Conservation (phyloP, 1,284 basidiomycete species). For the Cutaneotrichosporon cavernicola region DNA sequence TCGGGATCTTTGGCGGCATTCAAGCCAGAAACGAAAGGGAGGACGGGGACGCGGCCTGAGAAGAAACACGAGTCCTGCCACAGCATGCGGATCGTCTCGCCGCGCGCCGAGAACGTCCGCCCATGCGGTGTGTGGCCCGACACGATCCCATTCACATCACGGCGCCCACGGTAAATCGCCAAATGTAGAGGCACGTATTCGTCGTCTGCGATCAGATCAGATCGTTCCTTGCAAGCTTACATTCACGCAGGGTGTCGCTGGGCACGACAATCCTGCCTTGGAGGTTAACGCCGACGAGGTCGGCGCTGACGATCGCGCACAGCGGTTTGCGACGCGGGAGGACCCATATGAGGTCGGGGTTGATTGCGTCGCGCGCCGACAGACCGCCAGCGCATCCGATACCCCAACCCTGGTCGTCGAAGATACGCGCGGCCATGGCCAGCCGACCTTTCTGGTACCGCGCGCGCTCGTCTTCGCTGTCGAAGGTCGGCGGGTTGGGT, state of each 20-base stretch:
- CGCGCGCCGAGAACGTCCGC: conserved; percentile 27
- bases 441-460: conserved; percentile 29
- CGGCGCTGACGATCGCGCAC: conserved; percentile 21
- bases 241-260: conserved; percentile 18
- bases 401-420: conserved; percentile 33
- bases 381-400: conserved; percentile 30
- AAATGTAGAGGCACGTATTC: conserved; percentile 28
- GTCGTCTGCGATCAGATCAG: conserved; percentile 22
- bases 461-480: conserved; percentile 21
- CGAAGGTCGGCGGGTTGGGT: conserved; percentile 29
- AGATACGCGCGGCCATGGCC: conserved; percentile 31
- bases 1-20: conserved; percentile 19
- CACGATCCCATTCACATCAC: conserved; percentile 30
- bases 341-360: conserved; percentile 27
- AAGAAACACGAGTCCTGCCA: conserved; percentile 38
- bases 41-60: conserved; percentile 22
- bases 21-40: conserved; percentile 23
- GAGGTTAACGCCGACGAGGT: conserved; percentile 26
- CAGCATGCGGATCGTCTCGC: conserved; percentile 28
- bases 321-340: conserved; percentile 30
- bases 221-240: conserved; percentile 11
- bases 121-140: conserved; percentile 32
- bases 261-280: conserved; percentile 8
- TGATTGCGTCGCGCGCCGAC: conserved; percentile 28
- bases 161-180: conserved; percentile 29